Percentiles rank a stretch among this genome's conserved stretches.
phyloP scores from a whole-genome alignment of 2,329 filamentous ascomycete species.

The Nigrospora sphaerica region DNA sequence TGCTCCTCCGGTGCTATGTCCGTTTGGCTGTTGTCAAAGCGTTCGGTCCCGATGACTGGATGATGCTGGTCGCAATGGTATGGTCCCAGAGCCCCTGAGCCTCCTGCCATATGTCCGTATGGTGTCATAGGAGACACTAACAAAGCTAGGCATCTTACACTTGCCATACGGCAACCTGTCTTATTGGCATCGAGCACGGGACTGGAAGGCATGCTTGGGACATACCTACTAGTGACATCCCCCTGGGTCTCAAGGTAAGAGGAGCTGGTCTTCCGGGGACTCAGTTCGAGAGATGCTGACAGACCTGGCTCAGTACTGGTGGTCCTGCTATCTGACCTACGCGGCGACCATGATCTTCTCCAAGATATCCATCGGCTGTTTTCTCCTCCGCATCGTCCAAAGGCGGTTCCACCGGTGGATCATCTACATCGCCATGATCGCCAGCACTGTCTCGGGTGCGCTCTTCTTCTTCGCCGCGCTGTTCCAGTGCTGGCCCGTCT shows the following conservation, averaged over 20 bases:
- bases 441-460: neutral
- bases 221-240: too few species aligned
- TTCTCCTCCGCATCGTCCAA: conserved; percentile 5
- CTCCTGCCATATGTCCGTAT: too few species aligned
- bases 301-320: neutral
- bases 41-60: conserved; percentile 6
- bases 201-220: too few species aligned
- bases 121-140: too few species aligned
- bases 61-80: conserved; percentile 23
- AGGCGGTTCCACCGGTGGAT: conserved; percentile 1
- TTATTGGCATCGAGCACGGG: too few species aligned
- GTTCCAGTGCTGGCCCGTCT: conserved; percentile 4
- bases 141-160: too few species aligned
- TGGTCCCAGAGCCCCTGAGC: too few species aligned
- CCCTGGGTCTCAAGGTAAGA: too few species aligned
- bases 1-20: conserved; percentile 37
- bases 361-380: conserved; percentile 6
- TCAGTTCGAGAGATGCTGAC: too few species aligned
- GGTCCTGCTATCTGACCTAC: conserved; percentile 2
- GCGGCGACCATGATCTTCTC: conserved; percentile 2
- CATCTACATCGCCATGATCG: neutral
- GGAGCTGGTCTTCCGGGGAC: too few species aligned
- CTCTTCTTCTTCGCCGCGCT: conserved; percentile 1
- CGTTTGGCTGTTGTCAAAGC: conserved; percentile 33
- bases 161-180: too few species aligned